Evolutionary conservation across 192 early-diverging fungal species (phyloP).

Genomic region (Linnemannia hyalina): DNA sequence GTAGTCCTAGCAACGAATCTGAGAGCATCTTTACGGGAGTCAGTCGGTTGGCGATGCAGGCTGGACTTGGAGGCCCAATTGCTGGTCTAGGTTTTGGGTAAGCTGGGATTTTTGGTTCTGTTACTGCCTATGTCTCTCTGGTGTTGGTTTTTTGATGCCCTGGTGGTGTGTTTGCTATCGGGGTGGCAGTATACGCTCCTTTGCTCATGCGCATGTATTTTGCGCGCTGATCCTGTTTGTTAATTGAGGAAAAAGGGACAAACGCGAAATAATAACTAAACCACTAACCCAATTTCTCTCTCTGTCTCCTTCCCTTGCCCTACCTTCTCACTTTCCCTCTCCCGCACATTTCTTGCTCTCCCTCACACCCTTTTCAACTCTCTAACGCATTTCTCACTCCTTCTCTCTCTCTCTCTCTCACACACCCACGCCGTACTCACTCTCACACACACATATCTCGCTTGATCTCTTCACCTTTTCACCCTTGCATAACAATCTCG

Average conservation of each 20-base stretch:
- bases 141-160: not conserved
- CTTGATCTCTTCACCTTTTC: too few species aligned
- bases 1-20: slow-evolving; percentile 18
- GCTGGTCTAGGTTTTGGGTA: slow-evolving; percentile 70
- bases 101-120: not conserved
- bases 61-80: slow-evolving; percentile 91
- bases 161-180: not conserved
- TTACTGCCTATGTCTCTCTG: not conserved
- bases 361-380: not conserved
- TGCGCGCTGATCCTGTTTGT: not conserved
- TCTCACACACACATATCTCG: too few species aligned
- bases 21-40: slow-evolving; percentile 78
- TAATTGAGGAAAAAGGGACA: not conserved
- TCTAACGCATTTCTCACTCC: not conserved
- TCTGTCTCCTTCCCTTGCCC: not conserved
- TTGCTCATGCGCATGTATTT: not conserved
- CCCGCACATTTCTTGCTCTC: not conserved
- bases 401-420: not conserved
- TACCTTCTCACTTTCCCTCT: not conserved
- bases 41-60: slow-evolving; percentile 82
- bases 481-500: too few species aligned
- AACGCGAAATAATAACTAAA: not conserved
- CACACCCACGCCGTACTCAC: not conserved
- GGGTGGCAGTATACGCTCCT: not conserved
- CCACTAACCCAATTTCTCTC: not conserved